Conservation (phyloP, 169 alveolate species). For the Prorocentrum cordatum region DNA sequence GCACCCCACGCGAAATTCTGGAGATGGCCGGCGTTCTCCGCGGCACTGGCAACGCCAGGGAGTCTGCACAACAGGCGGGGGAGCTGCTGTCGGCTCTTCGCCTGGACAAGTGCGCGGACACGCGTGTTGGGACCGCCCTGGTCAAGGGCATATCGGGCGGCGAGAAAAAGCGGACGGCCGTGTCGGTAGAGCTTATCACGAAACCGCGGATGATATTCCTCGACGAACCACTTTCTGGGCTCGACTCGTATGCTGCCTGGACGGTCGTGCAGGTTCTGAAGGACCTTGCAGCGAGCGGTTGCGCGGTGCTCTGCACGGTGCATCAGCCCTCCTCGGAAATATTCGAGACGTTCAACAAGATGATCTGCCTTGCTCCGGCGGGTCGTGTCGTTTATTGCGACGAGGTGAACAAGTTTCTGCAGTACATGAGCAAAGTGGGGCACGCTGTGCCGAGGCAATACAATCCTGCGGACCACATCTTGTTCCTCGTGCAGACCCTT, state of each 20-base stretch:
- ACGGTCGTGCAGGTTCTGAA: conserved; percentile 33
- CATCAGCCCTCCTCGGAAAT: conserved; percentile 63
- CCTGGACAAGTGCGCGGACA: background rate
- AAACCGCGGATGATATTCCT: conserved; percentile 22
- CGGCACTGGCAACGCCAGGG: conserved; percentile 26
- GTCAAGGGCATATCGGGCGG: conserved; percentile 41
- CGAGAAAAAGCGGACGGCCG: conserved; percentile 27
- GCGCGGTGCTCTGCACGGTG: conserved; percentile 59
- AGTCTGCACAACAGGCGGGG: conserved; percentile 7
- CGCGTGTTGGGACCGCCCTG: conserved; percentile 26
- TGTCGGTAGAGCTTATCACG: background rate
- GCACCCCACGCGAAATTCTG: background rate
- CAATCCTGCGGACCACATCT: no score
- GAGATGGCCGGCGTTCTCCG: background rate
- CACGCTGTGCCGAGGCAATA: no score
- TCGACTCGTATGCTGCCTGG: conserved; percentile 67
- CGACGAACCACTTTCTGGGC: conserved; percentile 48
- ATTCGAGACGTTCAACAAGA: conserved; percentile 9
- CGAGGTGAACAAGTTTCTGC: no score
- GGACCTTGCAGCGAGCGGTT: background rate
- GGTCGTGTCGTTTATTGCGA: no score
- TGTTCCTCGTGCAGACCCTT: no score
- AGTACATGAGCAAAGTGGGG: no score
- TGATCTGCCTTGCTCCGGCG: no score
- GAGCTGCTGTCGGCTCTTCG: conserved; percentile 15